phyloP scores from a whole-genome alignment of 2,329 filamentous ascomycete species.

The Aspergillus glaucus region DNA sequence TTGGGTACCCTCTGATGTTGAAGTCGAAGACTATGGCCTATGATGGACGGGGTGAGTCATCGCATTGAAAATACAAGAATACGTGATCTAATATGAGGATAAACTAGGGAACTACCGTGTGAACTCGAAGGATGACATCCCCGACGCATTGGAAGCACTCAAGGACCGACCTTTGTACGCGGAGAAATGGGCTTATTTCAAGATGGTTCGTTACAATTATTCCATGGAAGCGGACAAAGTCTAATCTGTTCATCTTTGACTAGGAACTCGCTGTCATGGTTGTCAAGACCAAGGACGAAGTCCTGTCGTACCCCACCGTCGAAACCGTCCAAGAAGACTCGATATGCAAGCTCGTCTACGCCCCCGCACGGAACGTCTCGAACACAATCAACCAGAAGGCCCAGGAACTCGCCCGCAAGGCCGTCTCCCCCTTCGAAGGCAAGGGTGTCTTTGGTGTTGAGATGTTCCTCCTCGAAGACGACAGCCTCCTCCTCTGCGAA shows the following conservation, averaged over 20 bases:
- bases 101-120: conserved; percentile 58
- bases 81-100: conserved; percentile 1
- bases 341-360: conserved; percentile 88
- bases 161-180: conserved; percentile 70
- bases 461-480: conserved; percentile 78
- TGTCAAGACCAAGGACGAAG: conserved; percentile 71
- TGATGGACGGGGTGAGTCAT: conserved; percentile 67
- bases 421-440: conserved; percentile 73
- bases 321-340: conserved; percentile 94
- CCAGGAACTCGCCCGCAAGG: conserved; percentile 69
- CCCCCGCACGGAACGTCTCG: conserved; percentile 68
- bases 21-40: conserved; percentile 88
- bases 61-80: not conserved
- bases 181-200: conserved; percentile 82
- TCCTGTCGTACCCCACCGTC: conserved; percentile 76
- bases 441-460: conserved; percentile 95
- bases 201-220: conserved; percentile 41
- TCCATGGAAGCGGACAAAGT: not conserved
- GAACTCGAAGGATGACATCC: conserved; percentile 53
- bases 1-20: conserved; percentile 84
- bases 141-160: conserved; percentile 63
- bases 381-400: conserved; percentile 57
- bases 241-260: not conserved
- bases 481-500: conserved; percentile 73
- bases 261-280: conserved; percentile 89